Base-by-base conservation (phyloP, 1,284 basidiomycete genomes). In the Rhodotorula sp. region DNA sequence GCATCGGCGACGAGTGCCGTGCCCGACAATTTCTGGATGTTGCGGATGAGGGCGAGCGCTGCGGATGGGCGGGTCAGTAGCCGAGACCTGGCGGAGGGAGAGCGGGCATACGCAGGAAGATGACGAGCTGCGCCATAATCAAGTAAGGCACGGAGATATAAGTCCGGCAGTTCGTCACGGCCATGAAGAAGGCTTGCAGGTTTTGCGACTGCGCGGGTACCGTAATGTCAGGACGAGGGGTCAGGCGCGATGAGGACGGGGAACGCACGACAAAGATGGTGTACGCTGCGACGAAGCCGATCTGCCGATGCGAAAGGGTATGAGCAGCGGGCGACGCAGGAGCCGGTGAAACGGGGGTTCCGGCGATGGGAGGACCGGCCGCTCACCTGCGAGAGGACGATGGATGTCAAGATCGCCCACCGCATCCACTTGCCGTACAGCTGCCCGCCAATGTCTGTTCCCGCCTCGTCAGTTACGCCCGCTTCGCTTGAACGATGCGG, bases 391-490 rank as follows among this genome's bases (percentile, higher is more conserved):
- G 95, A 97, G 39, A 96, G 81, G 1, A 91, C 86, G 79, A 99
- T 95, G 15, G 93, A 96, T 7, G 85, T 85, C 13, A 99, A 87
- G 78, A 99, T 98, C 36, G 89, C 85, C 70, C 90, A 88, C 59
- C 97, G 89, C 92, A 99, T 94, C 87, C 90, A 91, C 15, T 89
- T 88, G 6, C 97, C 96, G 79, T 97, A 99, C 15, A 99, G 84
- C 0, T 87, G 83, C 2, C 97, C 96, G 50, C 97, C 96, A 75
- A 99, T 96, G 80, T 99, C 96, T 91, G 56, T 37, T 4, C 36
- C 76, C 48, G 25, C 29, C 53, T 41, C 29, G 32, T 50, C 22
- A n/a, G 39, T 21, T 29, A 27, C 22, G 10, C 9, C 37, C 9
- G 27, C 19, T 17, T 44, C 22, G 13, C n/a, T 39, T 46, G 57